A percentile compares a stretch with the other conserved stretches of the same genome.
Conservation (phyloP, 2,329 filamentous ascomycete species). For the Trichocomaceae sp. region DNA sequence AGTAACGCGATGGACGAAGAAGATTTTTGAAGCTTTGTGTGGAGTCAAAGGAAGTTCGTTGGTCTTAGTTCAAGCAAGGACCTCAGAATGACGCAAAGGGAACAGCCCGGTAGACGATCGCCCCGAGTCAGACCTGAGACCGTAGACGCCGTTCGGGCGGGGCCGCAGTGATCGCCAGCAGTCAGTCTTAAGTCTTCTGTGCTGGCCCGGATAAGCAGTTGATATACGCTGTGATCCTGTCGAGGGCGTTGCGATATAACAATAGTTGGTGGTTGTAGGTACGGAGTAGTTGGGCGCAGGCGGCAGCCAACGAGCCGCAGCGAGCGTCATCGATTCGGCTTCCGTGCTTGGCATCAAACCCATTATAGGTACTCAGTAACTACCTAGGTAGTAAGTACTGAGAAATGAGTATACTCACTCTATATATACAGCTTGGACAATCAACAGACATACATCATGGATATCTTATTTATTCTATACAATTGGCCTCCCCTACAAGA, state of each 20-base stretch:
- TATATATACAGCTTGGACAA: too few relatives aligned
- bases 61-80: slow-evolving; percentile 12
- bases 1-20: background rate
- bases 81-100: slow-evolving; percentile 37
- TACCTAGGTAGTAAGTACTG: too few relatives aligned
- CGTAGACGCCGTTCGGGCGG: background rate
- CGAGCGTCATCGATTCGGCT: background rate
- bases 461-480: background rate
- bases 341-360: background rate
- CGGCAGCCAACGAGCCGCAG: background rate
- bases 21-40: background rate
- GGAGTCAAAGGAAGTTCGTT: slow-evolving; percentile 14
- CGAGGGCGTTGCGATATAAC: too few relatives aligned
- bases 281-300: background rate
- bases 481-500: background rate
- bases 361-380: too few relatives aligned
- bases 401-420: too few relatives aligned
- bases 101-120: background rate
- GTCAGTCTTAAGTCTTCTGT: background rate
- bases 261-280: background rate
- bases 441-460: background rate
- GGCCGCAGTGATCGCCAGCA: background rate
- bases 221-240: background rate
- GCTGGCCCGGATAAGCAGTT: background rate
- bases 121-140: slow-evolving; percentile 3